Conservation (phyloP, 768 basidiomycete species). For the Mycena galericulata region DNA sequence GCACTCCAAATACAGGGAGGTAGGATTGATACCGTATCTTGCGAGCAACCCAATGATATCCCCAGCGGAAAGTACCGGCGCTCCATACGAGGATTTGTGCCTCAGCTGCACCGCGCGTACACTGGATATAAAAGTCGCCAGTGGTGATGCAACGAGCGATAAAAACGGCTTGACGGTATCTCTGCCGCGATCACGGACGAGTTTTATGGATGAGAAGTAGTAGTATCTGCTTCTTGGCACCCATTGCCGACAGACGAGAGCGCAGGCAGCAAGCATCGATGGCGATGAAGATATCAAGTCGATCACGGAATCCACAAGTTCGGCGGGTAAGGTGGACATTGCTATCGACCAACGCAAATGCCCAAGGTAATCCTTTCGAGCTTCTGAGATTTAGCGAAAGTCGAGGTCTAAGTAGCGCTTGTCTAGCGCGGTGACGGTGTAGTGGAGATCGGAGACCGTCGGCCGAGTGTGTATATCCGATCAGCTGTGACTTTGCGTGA, state of each 20-base stretch:
- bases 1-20: constrained; percentile 10
- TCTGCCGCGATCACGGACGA: constrained; percentile 1
- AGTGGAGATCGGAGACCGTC: too few relatives aligned
- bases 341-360: too few relatives aligned
- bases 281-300: not conserved
- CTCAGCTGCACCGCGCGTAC: constrained; percentile 8
- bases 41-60: constrained; percentile 13
- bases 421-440: too few relatives aligned
- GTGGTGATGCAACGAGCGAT: constrained; percentile 1
- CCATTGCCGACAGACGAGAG: constrained; percentile 24
- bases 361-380: too few relatives aligned
- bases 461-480: too few relatives aligned
- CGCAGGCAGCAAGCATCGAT: not conserved
- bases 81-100: constrained; percentile 17
- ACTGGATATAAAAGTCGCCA: constrained; percentile 11
- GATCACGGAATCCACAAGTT: constrained; percentile 25
- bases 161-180: constrained; percentile 22
- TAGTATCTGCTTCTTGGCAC: constrained; percentile 18
- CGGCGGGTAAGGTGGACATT: constrained; percentile 16
- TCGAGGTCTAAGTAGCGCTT: too few relatives aligned
- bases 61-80: constrained; percentile 24
- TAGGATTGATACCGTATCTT: not conserved
- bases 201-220: constrained; percentile 2
- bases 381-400: too few relatives aligned
- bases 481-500: too few relatives aligned